Percentiles rank a stretch among this genome's conserved stretches.
Conservation (phyloP, 2,329 filamentous ascomycete species). For the Tympanopsis confertula region DNA sequence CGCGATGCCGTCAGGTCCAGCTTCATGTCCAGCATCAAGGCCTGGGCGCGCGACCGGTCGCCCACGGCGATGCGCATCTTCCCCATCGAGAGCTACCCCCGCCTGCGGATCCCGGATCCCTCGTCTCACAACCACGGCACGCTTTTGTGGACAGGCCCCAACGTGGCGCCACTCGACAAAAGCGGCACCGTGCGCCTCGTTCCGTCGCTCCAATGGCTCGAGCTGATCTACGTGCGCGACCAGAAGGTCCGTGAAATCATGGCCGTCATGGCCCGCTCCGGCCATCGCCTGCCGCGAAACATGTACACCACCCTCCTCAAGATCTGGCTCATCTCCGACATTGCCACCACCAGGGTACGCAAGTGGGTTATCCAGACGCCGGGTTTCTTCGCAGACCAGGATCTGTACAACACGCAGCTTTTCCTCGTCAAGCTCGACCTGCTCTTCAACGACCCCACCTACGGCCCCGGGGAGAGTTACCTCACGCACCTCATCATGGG, state of each 20-base stretch:
- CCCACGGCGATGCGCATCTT: constrained; percentile 46
- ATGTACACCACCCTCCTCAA: constrained; percentile 42
- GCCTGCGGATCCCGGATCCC: constrained; percentile 49
- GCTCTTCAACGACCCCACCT: constrained; percentile 52
- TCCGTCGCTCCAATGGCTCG: constrained; percentile 56
- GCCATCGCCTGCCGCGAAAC: constrained; percentile 39
- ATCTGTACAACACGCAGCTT: constrained; percentile 49
- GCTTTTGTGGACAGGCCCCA: background rate
- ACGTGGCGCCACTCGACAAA: constrained; percentile 2
- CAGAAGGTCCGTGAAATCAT: constrained; percentile 48
- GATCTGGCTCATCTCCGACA: constrained; percentile 64
- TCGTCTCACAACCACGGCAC: constrained; percentile 9
- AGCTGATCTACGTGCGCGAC: constrained; percentile 51
- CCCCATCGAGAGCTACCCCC: constrained; percentile 45
- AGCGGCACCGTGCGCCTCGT: constrained; percentile 31
- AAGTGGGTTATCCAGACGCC: constrained; percentile 37
- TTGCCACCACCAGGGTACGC: constrained; percentile 43
- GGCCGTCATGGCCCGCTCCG: constrained; percentile 42
- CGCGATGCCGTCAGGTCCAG: constrained; percentile 47
- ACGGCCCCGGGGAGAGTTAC: constrained; percentile 33
- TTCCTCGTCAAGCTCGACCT: constrained; percentile 66
- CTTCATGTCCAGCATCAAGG: constrained; percentile 43
- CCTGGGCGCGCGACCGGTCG: constrained; percentile 39
- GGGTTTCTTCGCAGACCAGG: constrained; percentile 40
- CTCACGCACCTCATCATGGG: constrained; percentile 48